Evolutionary conservation across 2,329 filamentous ascomycete species (phyloP), one percentile per base, ranked within the genome.

Genomic region (Scorias spongiosa): DNA sequence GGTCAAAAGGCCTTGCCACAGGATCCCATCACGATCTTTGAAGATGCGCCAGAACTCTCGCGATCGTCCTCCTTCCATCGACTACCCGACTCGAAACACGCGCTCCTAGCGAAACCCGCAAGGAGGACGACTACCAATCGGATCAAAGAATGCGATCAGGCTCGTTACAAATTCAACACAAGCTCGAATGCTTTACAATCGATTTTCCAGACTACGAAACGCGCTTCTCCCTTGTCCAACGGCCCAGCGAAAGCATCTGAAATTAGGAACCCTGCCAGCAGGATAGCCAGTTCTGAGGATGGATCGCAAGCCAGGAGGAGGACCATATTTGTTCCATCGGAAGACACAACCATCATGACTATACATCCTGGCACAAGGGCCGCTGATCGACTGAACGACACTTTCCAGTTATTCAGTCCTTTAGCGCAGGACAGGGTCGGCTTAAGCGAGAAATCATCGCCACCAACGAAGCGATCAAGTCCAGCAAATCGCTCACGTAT

Each of bases 321-420:
- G 46, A 72, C 68, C 2, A 72, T 72, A 39, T 72, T 69, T 51
- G 62, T 71, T 10, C 69, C 69, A 10, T 63, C 64, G 2, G 69
- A 72, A 28, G 68, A 72, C 45, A 73, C 69, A 5, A 69, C 68
- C 1, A 58, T 72, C 20, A 56, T 71, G 49, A 72, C 68, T 1
- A 70, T 72, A 39, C 69, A 71, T 51, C 69, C 70, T 3, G 69
- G 69, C 36, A 63, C 65, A 12, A 47, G 57, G n/a, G 52, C 49
- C 4, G 55, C 54, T 2, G 49, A 47, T n/a, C 46, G 54, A 6
- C 44, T 57, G 20, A 54, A 63, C 38, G 59, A 62, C 37, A 61
- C 58, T 6, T 57, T 62, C 41, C 48, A 51, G 29, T 32, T 54
- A 11, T 39, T 46, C 15, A 40, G 29, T 15, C 32, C 32, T 36